Evolutionary conservation across 2,329 filamentous ascomycete species (phyloP), one percentile per base, ranked within the genome.

Genomic region (Geoglossum cookeanum): DNA sequence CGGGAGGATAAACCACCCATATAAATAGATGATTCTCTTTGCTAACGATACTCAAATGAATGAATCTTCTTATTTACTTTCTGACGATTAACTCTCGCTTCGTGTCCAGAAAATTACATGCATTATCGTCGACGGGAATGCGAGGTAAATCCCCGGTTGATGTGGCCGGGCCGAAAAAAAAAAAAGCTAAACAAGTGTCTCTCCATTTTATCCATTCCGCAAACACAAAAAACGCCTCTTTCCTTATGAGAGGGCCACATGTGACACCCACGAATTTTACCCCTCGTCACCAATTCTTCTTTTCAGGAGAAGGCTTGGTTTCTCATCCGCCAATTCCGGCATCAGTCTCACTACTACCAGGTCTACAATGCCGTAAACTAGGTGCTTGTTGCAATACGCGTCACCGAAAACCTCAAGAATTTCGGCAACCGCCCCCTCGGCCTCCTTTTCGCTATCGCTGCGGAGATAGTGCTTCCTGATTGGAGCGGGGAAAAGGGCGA

Each of bases 371-470:
- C 80, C 76, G 66, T 94, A 95, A 63, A 95, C 73, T 35, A 97
- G 73, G 71, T 96, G 89, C 72, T 90, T 94, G 71, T 98, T 98
- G 70, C 89, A 84, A 71, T 95, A 95, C 55, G 78, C 75, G 69
- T 96, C 89, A 15, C 78, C 79, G 62, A 95, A 83, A 42, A 90
- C 74, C 63, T 85, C 80, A 52, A 97, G 74, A 51, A 89, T 73
- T 29, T 73, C 72, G 9, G 39, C 39, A 52, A 52, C 49, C 57
- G 37, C 45, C 45, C 53, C 59, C 60, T 8, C 59, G 48, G 52
- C 61, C 55, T 57, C 53, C 53, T 30, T 42, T 27, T 55, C 15
- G 39, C 67, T 62, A 6, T 55, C 54, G 3, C 67, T 66, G 56
- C 69, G 68, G 60, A 77, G 74, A 57, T 75, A 71, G n/a, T 61